Conservation (phyloP, 2,329 filamentous ascomycete species). For the Fusarium sp. region DNA sequence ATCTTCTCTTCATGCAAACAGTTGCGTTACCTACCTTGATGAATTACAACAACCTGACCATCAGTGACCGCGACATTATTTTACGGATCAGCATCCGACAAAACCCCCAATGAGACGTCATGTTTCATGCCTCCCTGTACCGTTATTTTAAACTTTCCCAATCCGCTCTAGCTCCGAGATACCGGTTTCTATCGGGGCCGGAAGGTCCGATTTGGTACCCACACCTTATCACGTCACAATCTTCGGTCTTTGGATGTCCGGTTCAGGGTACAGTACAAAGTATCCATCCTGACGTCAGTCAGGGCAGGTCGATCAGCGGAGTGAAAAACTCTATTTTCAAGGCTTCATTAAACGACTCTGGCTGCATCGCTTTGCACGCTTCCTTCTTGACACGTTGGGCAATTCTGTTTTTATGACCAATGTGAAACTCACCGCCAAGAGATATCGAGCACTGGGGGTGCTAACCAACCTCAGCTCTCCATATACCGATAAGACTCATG, state of each 20-base stretch:
- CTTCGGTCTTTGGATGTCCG: not conserved
- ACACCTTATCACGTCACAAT: not conserved
- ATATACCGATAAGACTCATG: not conserved
- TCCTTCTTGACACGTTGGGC: not conserved
- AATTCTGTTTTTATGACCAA: not conserved
- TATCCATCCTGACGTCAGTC: not conserved
- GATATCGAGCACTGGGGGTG: not conserved
- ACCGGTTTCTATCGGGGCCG: not conserved
- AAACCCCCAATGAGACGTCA: not conserved
- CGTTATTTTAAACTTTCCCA: not conserved
- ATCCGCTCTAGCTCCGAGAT: not conserved
- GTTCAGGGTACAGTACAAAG: not conserved
- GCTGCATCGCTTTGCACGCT: too few relatives aligned
- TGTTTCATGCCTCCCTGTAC: not conserved
- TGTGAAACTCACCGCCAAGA: not conserved
- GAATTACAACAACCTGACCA: not conserved
- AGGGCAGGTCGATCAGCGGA: not conserved
- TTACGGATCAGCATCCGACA: not conserved
- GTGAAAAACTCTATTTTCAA: not conserved
- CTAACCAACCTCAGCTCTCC: not conserved
- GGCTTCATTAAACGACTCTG: not conserved
- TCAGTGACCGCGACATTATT: not conserved
- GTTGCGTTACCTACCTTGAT: not conserved
- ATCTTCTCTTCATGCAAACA: not conserved
- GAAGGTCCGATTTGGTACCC: conserved; percentile 5